phyloP scores from a whole-genome alignment of 2,329 filamentous ascomycete species.

The Penicillium sp. region DNA sequence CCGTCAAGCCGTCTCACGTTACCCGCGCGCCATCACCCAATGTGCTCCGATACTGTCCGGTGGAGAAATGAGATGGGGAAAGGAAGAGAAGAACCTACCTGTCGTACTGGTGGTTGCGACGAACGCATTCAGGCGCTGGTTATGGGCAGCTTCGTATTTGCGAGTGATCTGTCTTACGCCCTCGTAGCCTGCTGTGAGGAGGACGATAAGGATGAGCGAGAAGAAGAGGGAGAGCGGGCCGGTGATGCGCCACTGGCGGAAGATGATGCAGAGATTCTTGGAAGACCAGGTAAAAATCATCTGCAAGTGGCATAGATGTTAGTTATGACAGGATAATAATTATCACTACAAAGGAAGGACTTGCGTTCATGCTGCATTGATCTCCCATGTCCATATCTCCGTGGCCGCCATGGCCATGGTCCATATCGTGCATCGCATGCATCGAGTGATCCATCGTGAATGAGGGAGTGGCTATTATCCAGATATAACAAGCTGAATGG shows the following conservation, averaged over 20 bases:
- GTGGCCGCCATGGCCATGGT: conserved; percentile 57
- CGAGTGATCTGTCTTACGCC: conserved; percentile 77
- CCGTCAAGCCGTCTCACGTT: conserved; percentile 6
- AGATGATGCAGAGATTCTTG: conserved; percentile 92
- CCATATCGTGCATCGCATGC: conserved; percentile 54
- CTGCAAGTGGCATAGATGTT: conserved; percentile 50
- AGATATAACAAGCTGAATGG: neutral
- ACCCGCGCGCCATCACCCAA: conserved; percentile 9
- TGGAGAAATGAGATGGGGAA: too few species aligned
- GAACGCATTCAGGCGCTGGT: conserved; percentile 55
- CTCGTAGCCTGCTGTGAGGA: conserved; percentile 91
- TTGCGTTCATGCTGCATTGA: conserved; percentile 90
- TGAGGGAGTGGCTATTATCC: neutral
- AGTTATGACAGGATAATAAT: neutral
- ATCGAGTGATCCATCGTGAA: conserved; percentile 43
- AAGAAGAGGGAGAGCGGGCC: conserved; percentile 74
- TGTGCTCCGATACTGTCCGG: neutral
- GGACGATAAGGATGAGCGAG: conserved; percentile 80
- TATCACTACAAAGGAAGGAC: conserved; percentile 33
- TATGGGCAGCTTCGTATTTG: conserved; percentile 68
- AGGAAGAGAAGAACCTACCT: conserved; percentile 35
- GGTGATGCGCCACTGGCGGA: conserved; percentile 85
- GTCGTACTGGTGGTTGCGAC: conserved; percentile 34
- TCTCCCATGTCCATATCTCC: conserved; percentile 54
- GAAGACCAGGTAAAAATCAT: conserved; percentile 99